Conservation (phyloP, 2,329 filamentous ascomycete species). For the Scedosporium boydii region DNA sequence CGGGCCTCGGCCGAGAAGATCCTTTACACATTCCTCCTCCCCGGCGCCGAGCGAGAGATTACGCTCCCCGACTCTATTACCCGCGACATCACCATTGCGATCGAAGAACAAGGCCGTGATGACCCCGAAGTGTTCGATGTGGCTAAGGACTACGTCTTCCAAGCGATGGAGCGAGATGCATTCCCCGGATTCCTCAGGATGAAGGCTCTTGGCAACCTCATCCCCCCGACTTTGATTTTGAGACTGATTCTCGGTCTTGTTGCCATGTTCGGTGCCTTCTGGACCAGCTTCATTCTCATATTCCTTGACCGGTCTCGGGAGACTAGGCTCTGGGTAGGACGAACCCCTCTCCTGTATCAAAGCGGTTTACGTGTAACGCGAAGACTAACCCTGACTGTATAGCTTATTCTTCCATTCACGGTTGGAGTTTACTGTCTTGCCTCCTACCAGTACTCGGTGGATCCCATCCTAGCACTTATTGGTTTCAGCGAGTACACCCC, state of each 20-base stretch:
- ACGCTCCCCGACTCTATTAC: conserved; percentile 83
- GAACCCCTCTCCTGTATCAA: background rate
- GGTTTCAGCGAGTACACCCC: conserved; percentile 95
- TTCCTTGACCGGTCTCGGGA: conserved; percentile 69
- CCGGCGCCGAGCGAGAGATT: conserved; percentile 93
- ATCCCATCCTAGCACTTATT: conserved; percentile 80
- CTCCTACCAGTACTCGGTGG: conserved; percentile 92
- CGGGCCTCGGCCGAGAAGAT: conserved; percentile 94
- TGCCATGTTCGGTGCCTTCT: conserved; percentile 84
- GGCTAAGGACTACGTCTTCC: conserved; percentile 98
- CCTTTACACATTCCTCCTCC: conserved; percentile 91
- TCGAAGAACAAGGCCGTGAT: conserved; percentile 85
- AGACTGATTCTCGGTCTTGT: conserved; percentile 77
- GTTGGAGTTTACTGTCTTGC: conserved; percentile 80
- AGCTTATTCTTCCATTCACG: conserved; percentile 78
- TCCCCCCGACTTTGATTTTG: conserved; percentile 80
- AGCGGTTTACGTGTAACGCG: conserved; percentile 6
- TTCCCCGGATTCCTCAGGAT: conserved; percentile 92
- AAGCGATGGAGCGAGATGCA: conserved; percentile 99
- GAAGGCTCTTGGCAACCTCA: conserved; percentile 92
- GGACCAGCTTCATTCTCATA: conserved; percentile 88
- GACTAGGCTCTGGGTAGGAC: conserved; percentile 75
- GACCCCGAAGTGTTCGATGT: conserved; percentile 96
- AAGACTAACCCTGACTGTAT: conserved; percentile 8
- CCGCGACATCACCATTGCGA: conserved; percentile 72